phyloP scores from a whole-genome alignment of 345 rosid genomes.

The Eucalyptus tenuipes region DNA sequence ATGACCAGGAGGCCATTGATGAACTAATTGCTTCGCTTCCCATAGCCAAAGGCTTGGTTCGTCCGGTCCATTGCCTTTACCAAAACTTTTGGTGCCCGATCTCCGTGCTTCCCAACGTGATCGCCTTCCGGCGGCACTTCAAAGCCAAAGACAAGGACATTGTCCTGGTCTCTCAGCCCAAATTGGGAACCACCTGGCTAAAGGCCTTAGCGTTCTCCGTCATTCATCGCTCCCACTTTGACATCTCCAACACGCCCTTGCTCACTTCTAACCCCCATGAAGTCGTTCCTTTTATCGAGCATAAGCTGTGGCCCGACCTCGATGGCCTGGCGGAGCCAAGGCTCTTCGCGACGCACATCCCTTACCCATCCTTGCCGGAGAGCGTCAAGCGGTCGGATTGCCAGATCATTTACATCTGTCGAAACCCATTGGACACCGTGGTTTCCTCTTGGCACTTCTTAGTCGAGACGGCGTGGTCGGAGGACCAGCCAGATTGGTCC shows the following conservation, averaged over 20 bases:
- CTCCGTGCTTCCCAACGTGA: neutral
- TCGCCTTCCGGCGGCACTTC: conserved; percentile 6
- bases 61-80: neutral
- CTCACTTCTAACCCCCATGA: conserved; percentile 9
- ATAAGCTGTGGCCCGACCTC: neutral
- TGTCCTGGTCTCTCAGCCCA: conserved; percentile 5
- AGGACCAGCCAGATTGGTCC: neutral
- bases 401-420: neutral
- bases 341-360: accelerated
- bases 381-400: neutral
- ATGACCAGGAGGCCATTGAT: neutral
- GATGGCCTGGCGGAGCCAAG: accelerated
- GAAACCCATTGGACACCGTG: neutral
- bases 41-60: neutral
- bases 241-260: neutral
- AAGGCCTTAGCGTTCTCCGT: conserved; percentile 7
- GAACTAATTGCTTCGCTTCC: neutral
- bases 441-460: neutral
- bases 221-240: neutral
- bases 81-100: neutral
- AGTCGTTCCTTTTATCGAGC: conserved; percentile 11
- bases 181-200: conserved; percentile 26
- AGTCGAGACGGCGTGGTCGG: accelerated
- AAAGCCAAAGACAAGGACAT: conserved; percentile 1
- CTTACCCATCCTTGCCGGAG: neutral